These are phyloP conservation scores for Tremellales sp. DNA, from an alignment of 1,284 basidiomycete genomes.

Conservation along the genomic window DNA sequence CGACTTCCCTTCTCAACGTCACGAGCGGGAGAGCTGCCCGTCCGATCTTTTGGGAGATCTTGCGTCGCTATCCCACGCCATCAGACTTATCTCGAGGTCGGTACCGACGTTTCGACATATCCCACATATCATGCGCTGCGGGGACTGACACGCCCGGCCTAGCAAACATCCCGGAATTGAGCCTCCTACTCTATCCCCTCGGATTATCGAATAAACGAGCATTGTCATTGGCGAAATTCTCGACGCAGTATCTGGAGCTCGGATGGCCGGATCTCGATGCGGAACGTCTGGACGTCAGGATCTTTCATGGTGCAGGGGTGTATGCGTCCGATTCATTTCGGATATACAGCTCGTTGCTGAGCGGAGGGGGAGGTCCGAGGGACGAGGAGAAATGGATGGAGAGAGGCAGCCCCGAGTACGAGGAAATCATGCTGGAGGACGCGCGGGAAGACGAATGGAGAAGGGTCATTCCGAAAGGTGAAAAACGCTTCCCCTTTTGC, in stretches of 20 bases:
- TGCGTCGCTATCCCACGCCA: conserved; percentile 21
- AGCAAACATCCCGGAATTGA: conserved; percentile 13
- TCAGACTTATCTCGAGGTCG: conserved; percentile 18
- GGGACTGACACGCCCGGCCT: conserved; percentile 9
- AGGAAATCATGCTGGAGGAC: not conserved
- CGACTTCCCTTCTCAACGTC: conserved; percentile 26
- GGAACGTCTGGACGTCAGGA: conserved; percentile 19
- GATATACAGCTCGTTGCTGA: conserved; percentile 21
- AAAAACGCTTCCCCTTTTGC: not conserved
- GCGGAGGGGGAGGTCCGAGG: conserved; percentile 22
- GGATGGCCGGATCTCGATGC: conserved; percentile 17
- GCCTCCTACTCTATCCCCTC: conserved; percentile 24
- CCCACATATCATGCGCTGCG: not conserved
- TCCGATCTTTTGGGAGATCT: conserved; percentile 20
- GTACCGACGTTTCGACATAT: conserved; percentile 3
- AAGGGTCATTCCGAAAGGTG: conserved; percentile 23
- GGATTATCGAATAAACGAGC: conserved; percentile 31
- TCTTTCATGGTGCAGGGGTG: conserved; percentile 26
- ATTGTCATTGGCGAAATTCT: conserved; percentile 22
- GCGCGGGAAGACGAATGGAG: conserved; percentile 21
- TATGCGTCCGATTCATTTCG: conserved; percentile 33
- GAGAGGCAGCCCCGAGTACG: conserved; percentile 3
- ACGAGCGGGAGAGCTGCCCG: conserved; percentile 25
- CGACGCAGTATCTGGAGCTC: conserved; percentile 24
- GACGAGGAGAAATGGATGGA: conserved; percentile 18